Conservation (phyloP, 495 filamentous ascomycete genomes). For the Opeltia flavorubescens region DNA sequence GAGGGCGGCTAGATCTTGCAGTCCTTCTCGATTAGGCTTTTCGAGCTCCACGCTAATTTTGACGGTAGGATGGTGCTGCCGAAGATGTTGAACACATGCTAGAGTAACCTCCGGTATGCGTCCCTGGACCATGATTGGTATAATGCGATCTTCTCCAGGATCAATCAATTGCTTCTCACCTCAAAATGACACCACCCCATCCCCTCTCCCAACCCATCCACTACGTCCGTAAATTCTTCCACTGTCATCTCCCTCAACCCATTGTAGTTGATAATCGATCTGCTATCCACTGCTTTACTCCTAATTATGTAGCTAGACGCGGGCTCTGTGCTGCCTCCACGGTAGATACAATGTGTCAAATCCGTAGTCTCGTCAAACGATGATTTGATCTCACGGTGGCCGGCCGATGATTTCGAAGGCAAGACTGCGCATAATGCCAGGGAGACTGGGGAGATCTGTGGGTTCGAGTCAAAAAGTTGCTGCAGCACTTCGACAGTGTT, state of each 20-base stretch:
- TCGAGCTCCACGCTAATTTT: conserved; percentile 56
- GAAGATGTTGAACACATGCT: conserved; percentile 46
- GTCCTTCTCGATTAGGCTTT: conserved; percentile 46
- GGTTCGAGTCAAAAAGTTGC: conserved; percentile 31
- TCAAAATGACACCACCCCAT: conserved; percentile 64
- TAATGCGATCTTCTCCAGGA: background rate
- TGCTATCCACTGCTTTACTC: conserved; percentile 40
- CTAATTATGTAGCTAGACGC: conserved; percentile 62
- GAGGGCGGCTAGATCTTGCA: conserved; percentile 44
- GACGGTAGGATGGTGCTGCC: conserved; percentile 27
- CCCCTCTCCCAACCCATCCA: conserved; percentile 16
- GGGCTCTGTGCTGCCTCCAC: conserved; percentile 37
- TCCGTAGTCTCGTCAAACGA: conserved; percentile 31
- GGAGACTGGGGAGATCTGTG: conserved; percentile 1
- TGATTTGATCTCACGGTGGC: conserved; percentile 24
- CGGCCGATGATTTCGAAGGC: conserved; percentile 26
- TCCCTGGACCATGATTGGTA: conserved; percentile 31
- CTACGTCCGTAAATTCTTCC: conserved; percentile 35
- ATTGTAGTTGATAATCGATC: conserved; percentile 60
- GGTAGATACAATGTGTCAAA: conserved; percentile 43
- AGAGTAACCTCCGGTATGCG: conserved; percentile 49
- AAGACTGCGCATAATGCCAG: conserved; percentile 31
- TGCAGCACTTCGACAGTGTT: conserved; percentile 57
- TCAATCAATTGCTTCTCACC: conserved; percentile 25
- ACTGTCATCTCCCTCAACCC: conserved; percentile 49